Evolutionary conservation across 2,329 filamentous ascomycete species (phyloP).

Genomic region (Aspergillus hiratsukae): DNA sequence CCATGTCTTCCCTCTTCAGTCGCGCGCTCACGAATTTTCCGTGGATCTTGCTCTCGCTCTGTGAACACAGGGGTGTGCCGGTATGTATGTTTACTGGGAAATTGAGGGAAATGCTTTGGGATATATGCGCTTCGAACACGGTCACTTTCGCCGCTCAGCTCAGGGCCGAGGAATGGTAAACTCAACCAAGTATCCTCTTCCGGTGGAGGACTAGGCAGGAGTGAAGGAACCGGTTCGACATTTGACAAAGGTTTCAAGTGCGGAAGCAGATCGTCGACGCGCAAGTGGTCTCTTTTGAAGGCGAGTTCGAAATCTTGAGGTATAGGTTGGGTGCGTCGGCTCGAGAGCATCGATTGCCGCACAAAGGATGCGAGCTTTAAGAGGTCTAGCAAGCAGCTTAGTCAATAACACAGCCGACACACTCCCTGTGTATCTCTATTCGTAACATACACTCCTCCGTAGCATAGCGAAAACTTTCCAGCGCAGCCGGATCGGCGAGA

Average conservation of each 20-base stretch:
- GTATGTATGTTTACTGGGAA: conserved; percentile 63
- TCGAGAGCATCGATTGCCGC: conserved; percentile 54
- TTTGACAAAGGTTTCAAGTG: conserved; percentile 28
- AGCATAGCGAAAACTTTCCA: conserved; percentile 53
- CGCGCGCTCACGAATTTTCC: conserved; percentile 57
- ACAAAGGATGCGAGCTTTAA: conserved; percentile 51
- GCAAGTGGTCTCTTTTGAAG: conserved; percentile 29
- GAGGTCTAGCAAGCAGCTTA: conserved; percentile 44
- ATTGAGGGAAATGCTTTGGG: conserved; percentile 56
- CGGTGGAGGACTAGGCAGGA: conserved; percentile 38
- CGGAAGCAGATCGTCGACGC: conserved; percentile 30
- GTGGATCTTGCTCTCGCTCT: conserved; percentile 55
- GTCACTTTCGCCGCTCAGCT: conserved; percentile 46
- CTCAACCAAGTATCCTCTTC: conserved; percentile 34
- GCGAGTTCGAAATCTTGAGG: conserved; percentile 55
- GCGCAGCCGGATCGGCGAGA: conserved; percentile 49
- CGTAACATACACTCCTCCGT: conserved; percentile 55
- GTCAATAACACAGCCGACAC: conserved; percentile 8
- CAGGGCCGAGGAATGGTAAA: conserved; percentile 47
- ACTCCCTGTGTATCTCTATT: not conserved
- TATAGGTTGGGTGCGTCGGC: conserved; percentile 52
- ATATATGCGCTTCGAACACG: conserved; percentile 50
- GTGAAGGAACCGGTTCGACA: conserved; percentile 18
- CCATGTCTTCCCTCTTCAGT: conserved; percentile 63
- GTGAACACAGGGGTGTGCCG: conserved; percentile 56